Evolutionary conservation across 495 filamentous ascomycete species (phyloP).

Genomic region (Sporormia fimetaria): DNA sequence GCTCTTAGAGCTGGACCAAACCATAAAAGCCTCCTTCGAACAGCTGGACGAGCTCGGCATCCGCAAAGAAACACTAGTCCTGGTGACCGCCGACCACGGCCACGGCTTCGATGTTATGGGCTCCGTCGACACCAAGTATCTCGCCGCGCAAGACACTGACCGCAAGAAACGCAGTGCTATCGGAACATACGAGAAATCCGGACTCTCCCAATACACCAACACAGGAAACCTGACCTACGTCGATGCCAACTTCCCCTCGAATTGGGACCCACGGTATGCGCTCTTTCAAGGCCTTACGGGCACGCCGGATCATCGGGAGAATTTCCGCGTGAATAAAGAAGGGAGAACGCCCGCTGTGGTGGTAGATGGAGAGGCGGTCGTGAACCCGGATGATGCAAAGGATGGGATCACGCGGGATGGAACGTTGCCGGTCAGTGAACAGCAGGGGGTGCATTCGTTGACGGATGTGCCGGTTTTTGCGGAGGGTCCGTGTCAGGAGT

Average conservation of each 20-base stretch:
- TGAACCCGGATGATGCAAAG: slow-evolving; percentile 49
- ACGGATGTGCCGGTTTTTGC: slow-evolving; percentile 69
- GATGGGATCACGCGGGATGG: slow-evolving; percentile 57
- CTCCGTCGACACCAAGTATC: slow-evolving; percentile 47
- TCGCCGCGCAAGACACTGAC: slow-evolving; percentile 45
- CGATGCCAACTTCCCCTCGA: slow-evolving; percentile 58
- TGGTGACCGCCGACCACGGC: slow-evolving; percentile 68
- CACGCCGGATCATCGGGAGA: slow-evolving; percentile 55
- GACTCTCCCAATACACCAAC: slow-evolving; percentile 55
- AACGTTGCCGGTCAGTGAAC: slow-evolving; percentile 45
- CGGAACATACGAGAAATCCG: slow-evolving; percentile 53
- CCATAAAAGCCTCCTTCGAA: slow-evolving; percentile 52
- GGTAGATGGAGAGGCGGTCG: slow-evolving; percentile 34
- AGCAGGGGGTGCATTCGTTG: slow-evolving; percentile 57
- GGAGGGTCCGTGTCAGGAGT: slow-evolving; percentile 58
- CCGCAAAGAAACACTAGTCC: slow-evolving; percentile 53
- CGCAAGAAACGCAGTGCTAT: slow-evolving; percentile 56
- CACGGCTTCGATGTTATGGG: slow-evolving; percentile 61
- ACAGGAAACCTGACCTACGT: slow-evolving; percentile 39
- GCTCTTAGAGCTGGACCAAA: slow-evolving; percentile 65
- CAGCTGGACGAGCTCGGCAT: slow-evolving; percentile 46
- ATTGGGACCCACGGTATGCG: slow-evolving; percentile 68
- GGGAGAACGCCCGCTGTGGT: slow-evolving; percentile 44
- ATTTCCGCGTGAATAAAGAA: slow-evolving; percentile 42
- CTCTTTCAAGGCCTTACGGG: slow-evolving; percentile 53